Evolutionary conservation across 2,329 filamentous ascomycete species (phyloP).

Genomic region (Cytospora chrysosperma): DNA sequence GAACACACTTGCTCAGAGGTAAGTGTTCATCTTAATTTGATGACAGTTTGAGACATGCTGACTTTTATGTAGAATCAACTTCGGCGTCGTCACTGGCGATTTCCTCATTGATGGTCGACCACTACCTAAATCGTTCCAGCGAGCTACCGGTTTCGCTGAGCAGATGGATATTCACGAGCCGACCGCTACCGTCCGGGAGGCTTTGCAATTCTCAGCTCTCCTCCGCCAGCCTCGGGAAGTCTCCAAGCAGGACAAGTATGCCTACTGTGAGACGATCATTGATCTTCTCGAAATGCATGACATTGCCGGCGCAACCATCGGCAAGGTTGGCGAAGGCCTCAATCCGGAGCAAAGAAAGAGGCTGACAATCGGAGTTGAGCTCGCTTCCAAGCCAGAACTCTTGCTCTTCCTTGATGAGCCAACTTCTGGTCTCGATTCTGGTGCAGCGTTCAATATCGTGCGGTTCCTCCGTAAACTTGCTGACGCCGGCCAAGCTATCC

Average conservation of each 20-base stretch:
- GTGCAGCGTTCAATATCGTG: conserved; percentile 72
- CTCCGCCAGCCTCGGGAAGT: conserved; percentile 62
- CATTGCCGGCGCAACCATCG: conserved; percentile 70
- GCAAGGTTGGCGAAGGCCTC: conserved; percentile 64
- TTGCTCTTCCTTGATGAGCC: conserved; percentile 75
- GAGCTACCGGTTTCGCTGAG: conserved; percentile 69
- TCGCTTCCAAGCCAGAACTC: conserved; percentile 69
- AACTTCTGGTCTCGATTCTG: conserved; percentile 70
- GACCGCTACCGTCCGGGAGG: conserved; percentile 67
- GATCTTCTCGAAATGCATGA: conserved; percentile 66
- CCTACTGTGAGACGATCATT: conserved; percentile 68
- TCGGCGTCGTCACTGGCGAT: conserved; percentile 63
- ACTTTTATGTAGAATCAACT: background rate
- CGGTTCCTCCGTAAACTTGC: conserved; percentile 66
- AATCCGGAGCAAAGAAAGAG: conserved; percentile 50
- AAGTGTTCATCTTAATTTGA: conserved; percentile 45
- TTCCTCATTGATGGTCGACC: conserved; percentile 57
- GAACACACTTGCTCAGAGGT: conserved; percentile 77
- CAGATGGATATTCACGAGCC: conserved; percentile 69
- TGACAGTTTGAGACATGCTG: too few relatives aligned
- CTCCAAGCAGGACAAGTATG: conserved; percentile 60
- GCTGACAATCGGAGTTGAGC: conserved; percentile 72
- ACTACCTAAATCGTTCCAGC: conserved; percentile 65
- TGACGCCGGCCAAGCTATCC: conserved; percentile 41
- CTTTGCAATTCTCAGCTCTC: conserved; percentile 63